Conservation (phyloP, 768 basidiomycete species). For the Lactifluus piperatus region DNA sequence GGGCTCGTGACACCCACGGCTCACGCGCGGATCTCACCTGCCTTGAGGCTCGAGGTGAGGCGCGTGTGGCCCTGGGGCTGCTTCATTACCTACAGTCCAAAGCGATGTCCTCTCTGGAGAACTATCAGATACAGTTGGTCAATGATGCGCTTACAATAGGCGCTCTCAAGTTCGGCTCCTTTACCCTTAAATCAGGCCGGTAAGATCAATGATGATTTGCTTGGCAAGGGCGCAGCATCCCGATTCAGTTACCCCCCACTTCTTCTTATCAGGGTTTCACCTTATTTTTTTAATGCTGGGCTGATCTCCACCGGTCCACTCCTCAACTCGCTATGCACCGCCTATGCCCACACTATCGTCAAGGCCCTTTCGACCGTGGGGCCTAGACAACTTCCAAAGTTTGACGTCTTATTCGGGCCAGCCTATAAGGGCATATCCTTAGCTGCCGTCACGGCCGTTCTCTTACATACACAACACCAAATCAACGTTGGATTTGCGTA, state of each 20-base stretch:
- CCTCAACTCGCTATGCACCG: constrained; percentile 63
- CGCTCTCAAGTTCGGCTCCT: constrained; percentile 84
- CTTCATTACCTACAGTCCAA: background rate
- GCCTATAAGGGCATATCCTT: constrained; percentile 97
- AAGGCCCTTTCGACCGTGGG: constrained; percentile 35
- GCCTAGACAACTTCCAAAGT: constrained; percentile 29
- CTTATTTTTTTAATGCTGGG: constrained; percentile 97
- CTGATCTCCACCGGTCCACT: constrained; percentile 78
- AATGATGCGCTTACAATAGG: constrained; percentile 56
- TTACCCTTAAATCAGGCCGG: constrained; percentile 94
- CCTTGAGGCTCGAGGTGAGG: background rate
- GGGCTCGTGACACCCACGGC: background rate
- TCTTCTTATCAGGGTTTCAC: constrained; percentile 47
- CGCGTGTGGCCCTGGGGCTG: too few relatives aligned
- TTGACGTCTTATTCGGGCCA: constrained; percentile 91
- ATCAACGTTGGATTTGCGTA: constrained; percentile 77
- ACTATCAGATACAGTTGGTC: constrained; percentile 59
- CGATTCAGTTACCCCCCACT: constrained; percentile 8
- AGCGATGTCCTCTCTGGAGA: constrained; percentile 27
- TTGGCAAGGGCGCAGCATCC: background rate
- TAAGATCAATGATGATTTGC: constrained; percentile 31
- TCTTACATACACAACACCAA: constrained; percentile 56
- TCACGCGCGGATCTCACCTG: background rate
- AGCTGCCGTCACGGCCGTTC: constrained; percentile 74
- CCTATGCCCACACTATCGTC: constrained; percentile 77